phyloP scores from a whole-genome alignment of 352 stramenopile species.

The Phytopythium ostracodes region DNA sequence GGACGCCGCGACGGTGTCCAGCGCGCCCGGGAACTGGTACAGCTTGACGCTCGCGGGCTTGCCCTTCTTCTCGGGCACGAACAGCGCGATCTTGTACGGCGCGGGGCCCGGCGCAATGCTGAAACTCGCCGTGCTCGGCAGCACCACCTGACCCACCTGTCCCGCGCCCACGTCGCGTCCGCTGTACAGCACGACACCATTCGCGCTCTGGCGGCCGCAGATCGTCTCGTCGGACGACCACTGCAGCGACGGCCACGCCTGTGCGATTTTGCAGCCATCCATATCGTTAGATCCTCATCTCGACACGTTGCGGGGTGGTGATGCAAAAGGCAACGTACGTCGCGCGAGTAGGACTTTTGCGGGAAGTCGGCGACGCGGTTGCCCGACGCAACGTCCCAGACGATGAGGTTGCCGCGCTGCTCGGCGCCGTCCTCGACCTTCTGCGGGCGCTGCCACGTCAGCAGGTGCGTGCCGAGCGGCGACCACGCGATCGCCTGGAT shows the following conservation, averaged over 20 bases:
- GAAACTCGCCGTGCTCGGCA: conserved; percentile 77
- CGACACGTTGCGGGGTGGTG: too few relatives aligned
- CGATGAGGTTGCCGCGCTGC: conserved; percentile 67
- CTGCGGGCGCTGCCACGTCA: conserved; percentile 86
- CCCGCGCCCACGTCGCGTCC: conserved; percentile 53
- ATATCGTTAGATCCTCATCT: neutral
- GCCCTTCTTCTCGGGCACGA: conserved; percentile 88
- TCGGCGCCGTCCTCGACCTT: conserved; percentile 45
- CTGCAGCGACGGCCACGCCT: conserved; percentile 89
- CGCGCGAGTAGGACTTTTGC: conserved; percentile 82
- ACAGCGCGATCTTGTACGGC: conserved; percentile 84
- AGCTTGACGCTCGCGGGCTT: conserved; percentile 85
- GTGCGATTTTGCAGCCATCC: too few relatives aligned
- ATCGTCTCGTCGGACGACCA: conserved; percentile 90
- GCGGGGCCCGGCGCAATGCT: conserved; percentile 73
- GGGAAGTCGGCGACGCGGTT: conserved; percentile 67
- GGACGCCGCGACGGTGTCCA: conserved; percentile 59
- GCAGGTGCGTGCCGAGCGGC: conserved; percentile 71
- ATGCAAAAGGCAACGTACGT: conserved; percentile 43
- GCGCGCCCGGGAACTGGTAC: conserved; percentile 67
- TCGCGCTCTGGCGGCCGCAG: conserved; percentile 70
- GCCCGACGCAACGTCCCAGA: conserved; percentile 69
- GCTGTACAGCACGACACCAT: conserved; percentile 81
- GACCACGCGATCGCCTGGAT: conserved; percentile 82
- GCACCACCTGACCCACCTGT: conserved; percentile 64